A percentile compares a stretch with the other conserved stretches of the same genome.
Conservation (phyloP, 2,329 filamentous ascomycete genomes). For the Trichoderma sp. region DNA sequence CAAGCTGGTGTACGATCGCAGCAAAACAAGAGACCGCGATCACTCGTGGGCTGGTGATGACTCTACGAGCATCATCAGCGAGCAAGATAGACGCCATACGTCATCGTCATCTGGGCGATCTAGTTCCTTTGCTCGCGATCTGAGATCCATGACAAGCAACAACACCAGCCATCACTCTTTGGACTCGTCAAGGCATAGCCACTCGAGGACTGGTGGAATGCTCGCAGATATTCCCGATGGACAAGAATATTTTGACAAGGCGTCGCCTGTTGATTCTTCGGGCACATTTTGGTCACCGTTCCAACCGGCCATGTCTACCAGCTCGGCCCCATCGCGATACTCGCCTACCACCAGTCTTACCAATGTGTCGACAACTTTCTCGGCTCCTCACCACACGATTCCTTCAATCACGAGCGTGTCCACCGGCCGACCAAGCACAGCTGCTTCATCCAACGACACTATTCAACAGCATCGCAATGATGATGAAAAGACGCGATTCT, state of each 20-base stretch:
- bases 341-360: constrained; percentile 64
- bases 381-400: constrained; percentile 44
- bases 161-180: constrained; percentile 71
- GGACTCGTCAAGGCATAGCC: constrained; percentile 66
- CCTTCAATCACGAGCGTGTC: constrained; percentile 51
- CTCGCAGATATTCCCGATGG: constrained; percentile 68
- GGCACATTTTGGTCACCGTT: constrained; percentile 91
- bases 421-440: constrained; percentile 62
- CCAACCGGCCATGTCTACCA: constrained; percentile 65
- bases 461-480: constrained; percentile 38
- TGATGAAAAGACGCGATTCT: constrained; percentile 75
- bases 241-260: constrained; percentile 68
- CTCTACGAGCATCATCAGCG: constrained; percentile 55
- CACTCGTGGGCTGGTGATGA: constrained; percentile 52
- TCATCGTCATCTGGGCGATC: constrained; percentile 47
- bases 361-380: constrained; percentile 55
- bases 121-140: constrained; percentile 56
- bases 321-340: constrained; percentile 61
- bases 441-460: constrained; percentile 32
- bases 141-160: constrained; percentile 46
- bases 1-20: constrained; percentile 59
- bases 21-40: constrained; percentile 47
- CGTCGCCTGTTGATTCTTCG: constrained; percentile 71
- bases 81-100: constrained; percentile 52
- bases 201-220: constrained; percentile 57